phyloP scores from a whole-genome alignment of 2,329 filamentous ascomycete species.

The Falciphora oryzae region DNA sequence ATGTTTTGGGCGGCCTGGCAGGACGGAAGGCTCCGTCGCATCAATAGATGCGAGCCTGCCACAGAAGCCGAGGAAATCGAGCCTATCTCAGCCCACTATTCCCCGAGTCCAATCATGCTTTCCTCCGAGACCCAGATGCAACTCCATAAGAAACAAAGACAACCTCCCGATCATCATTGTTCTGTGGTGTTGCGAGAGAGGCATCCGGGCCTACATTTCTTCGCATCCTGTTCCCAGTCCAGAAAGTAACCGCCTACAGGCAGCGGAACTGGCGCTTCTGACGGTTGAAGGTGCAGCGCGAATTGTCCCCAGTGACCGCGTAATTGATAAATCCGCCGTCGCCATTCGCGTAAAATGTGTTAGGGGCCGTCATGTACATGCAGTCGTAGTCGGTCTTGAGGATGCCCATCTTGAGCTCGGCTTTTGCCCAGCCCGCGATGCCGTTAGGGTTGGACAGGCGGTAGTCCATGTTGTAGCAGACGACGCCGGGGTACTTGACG shows the following conservation, averaged over 20 bases:
- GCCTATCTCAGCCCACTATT: too few relatives aligned
- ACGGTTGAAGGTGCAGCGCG: neutral
- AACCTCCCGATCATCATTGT: too few relatives aligned
- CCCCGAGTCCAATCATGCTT: too few relatives aligned
- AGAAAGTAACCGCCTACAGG: neutral
- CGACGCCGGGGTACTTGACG: slow-evolving; percentile 12
- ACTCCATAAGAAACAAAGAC: too few relatives aligned
- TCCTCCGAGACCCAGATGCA: too few relatives aligned
- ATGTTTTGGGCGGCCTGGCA: too few relatives aligned
- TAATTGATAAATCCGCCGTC: slow-evolving; percentile 17
- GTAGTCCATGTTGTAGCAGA: slow-evolving; percentile 19
- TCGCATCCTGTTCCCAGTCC: too few relatives aligned
- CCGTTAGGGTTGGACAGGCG: slow-evolving; percentile 11
- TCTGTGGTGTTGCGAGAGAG: too few relatives aligned
- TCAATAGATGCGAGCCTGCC: too few relatives aligned
- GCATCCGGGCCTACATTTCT: too few relatives aligned
- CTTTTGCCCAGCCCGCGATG: slow-evolving; percentile 11
- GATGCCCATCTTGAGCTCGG: slow-evolving; percentile 12
- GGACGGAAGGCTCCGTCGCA: too few relatives aligned
- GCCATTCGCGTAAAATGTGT: slow-evolving; percentile 13
- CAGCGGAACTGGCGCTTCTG: neutral
- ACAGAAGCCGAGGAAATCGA: too few relatives aligned
- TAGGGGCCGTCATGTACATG: slow-evolving; percentile 15
- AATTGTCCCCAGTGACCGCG: neutral
- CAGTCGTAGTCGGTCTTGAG: slow-evolving; percentile 18